Conservation (phyloP, 1,284 basidiomycete species). For the Hemileia vastatrix region DNA sequence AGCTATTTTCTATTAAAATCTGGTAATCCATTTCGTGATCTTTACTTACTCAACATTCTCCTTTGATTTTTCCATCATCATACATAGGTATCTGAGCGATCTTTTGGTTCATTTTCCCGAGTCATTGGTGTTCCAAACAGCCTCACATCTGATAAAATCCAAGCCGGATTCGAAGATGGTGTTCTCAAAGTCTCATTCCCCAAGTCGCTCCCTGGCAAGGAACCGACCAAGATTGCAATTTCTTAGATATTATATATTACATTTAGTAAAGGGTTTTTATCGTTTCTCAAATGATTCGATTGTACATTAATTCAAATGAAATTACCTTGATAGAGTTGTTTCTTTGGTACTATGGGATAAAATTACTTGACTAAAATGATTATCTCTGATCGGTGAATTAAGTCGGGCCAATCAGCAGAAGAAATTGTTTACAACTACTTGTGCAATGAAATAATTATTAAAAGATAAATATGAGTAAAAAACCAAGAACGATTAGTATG, state of each 20-base stretch:
- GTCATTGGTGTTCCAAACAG: slow-evolving; percentile 7
- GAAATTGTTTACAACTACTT: no score
- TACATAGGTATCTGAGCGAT: slow-evolving; percentile 18
- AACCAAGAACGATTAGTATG: no score
- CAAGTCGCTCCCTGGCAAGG: background rate
- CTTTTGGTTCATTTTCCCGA: slow-evolving; percentile 11
- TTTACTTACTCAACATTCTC: background rate
- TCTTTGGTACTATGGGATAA: no score
- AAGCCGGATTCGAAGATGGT: slow-evolving; percentile 18
- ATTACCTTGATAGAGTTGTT: no score
- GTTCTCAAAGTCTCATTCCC: slow-evolving; percentile 13
- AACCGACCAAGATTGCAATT: slow-evolving; percentile 15
- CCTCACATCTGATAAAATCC: slow-evolving; percentile 14
- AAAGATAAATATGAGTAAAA: no score
- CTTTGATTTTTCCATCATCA: background rate
- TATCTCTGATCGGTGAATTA: no score
- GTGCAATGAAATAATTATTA: no score
- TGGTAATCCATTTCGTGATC: background rate
- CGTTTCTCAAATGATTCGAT: no score
- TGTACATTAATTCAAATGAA: no score
- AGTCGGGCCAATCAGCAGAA: no score
- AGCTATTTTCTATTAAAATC: background rate
- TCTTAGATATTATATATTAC: background rate
- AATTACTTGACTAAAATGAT: no score
- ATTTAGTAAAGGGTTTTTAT: background rate